Conservation (phyloP, 2,329 filamentous ascomycete genomes). For the Volutella citrinella region DNA sequence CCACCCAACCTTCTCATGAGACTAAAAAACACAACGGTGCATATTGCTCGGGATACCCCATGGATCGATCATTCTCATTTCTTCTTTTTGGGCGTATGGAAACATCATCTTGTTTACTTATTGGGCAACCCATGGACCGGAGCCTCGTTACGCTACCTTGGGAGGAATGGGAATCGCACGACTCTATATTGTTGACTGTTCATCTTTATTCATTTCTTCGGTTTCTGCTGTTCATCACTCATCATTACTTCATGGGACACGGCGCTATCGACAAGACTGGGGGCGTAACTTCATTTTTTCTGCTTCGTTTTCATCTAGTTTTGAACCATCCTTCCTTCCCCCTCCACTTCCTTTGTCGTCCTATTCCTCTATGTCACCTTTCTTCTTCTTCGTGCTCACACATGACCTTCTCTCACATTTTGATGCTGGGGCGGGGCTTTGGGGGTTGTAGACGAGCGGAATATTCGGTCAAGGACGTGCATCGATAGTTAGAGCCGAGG, state of each 20-base stretch:
- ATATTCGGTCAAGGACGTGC: conserved; percentile 15
- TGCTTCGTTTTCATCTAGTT: conserved; percentile 13
- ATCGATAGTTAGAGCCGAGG: conserved; percentile 18
- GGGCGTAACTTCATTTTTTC: conserved; percentile 15
- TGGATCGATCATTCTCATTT: conserved; percentile 29
- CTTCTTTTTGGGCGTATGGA: conserved; percentile 32
- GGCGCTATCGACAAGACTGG: conserved; percentile 26
- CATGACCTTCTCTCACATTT: conserved; percentile 7
- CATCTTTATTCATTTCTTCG: conserved; percentile 18
- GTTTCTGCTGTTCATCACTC: conserved; percentile 10
- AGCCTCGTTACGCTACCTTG: no score
- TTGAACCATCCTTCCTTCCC: no score
- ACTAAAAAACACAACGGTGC: no score
- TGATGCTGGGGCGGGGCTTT: no score
- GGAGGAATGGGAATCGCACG: no score
- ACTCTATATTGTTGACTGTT: conserved; percentile 10
- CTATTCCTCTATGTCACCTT: conserved; percentile 9
- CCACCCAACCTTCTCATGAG: no score
- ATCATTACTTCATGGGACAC: conserved; percentile 22
- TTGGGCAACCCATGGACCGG: no score
- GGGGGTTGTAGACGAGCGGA: conserved; percentile 10
- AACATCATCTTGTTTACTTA: conserved; percentile 23
- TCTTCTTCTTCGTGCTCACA: conserved; percentile 12
- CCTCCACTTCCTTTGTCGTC: conserved; percentile 13
- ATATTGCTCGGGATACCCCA: conserved; percentile 28